phyloP scores from a whole-genome alignment of 768 basidiomycete genomes.

The Kockovaella imperatae region DNA sequence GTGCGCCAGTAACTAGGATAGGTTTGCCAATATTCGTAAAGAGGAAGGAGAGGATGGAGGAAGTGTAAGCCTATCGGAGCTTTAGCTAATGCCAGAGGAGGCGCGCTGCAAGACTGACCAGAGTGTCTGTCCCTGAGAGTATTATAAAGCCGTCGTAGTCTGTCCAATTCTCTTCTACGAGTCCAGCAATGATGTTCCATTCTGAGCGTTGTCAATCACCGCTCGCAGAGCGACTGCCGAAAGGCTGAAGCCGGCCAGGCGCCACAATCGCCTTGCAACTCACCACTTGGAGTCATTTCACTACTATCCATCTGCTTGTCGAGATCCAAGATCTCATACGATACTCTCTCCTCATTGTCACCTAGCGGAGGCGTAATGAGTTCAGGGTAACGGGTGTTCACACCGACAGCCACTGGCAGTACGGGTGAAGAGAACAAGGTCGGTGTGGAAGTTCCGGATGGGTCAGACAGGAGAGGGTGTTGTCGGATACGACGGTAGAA shows the following conservation, averaged over 20 bases:
- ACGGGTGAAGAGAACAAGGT: conserved; percentile 17
- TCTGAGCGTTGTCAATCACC: conserved; percentile 12
- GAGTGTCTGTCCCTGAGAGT: conserved; percentile 38
- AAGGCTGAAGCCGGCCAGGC: background rate
- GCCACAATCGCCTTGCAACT: conserved; percentile 3
- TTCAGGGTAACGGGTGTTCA: conserved; percentile 23
- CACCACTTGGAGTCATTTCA: conserved; percentile 38
- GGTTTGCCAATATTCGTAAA: conserved; percentile 34
- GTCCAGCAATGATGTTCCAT: conserved; percentile 32
- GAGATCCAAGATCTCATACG: conserved; percentile 37
- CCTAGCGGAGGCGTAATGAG: conserved; percentile 28
- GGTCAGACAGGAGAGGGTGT: conserved; percentile 27
- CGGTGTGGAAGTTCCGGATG: background rate
- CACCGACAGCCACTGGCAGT: conserved; percentile 11
- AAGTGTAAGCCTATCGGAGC: conserved; percentile 28
- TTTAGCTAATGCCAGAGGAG: background rate
- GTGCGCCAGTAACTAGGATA: conserved; percentile 35
- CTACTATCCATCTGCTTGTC: conserved; percentile 35
- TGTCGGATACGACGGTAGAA: conserved; percentile 36
- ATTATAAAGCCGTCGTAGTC: conserved; percentile 35
- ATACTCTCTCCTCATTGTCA: conserved; percentile 18
- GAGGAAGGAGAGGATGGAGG: conserved; percentile 35
- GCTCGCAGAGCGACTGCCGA: background rate
- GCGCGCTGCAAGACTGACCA: conserved; percentile 14
- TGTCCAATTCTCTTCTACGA: conserved; percentile 35